Conservation (phyloP, 495 filamentous ascomycete genomes). For the Neohortaea acidophila region DNA sequence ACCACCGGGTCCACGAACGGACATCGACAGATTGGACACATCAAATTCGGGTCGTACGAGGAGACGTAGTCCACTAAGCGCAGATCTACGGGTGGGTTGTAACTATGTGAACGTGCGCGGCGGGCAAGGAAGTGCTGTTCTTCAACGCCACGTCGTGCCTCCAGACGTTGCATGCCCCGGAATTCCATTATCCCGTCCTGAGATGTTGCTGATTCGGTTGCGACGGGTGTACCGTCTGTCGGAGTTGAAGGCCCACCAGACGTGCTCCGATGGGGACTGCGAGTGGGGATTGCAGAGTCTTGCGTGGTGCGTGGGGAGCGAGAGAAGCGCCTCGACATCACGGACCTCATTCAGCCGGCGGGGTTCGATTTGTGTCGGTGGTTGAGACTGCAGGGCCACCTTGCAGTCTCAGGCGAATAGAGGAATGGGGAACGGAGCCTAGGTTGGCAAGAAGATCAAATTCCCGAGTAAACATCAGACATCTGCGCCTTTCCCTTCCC, state of each 20-base stretch:
- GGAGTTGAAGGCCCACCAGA: too few relatives aligned
- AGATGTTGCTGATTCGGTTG: too few relatives aligned
- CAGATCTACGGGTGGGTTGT: conserved; percentile 39
- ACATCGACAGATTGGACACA: conserved; percentile 71
- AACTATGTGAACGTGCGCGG: conserved; percentile 9
- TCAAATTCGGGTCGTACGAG: conserved; percentile 56
- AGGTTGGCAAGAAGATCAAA: too few relatives aligned
- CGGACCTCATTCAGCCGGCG: too few relatives aligned
- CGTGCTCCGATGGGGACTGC: neutral
- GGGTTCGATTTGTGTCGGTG: too few relatives aligned
- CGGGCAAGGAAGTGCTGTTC: conserved; percentile 10
- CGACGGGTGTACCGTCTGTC: too few relatives aligned
- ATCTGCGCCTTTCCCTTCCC: too few relatives aligned
- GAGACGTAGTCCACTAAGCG: conserved; percentile 55
- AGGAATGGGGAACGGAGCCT: too few relatives aligned
- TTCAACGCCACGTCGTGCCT: conserved; percentile 11
- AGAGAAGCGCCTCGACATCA: conserved; percentile 1
- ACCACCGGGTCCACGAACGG: conserved; percentile 59
- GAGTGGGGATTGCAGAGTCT: conserved; percentile 2
- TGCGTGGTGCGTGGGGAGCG: neutral
- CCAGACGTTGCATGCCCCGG: conserved; percentile 14
- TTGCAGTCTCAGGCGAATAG: too few relatives aligned
- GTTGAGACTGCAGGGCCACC: too few relatives aligned
- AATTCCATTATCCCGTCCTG: too few relatives aligned
- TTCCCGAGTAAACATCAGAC: too few relatives aligned